Base-by-base conservation (phyloP, 2,329 filamentous ascomycete species). In the Alternaria sp. region DNA sequence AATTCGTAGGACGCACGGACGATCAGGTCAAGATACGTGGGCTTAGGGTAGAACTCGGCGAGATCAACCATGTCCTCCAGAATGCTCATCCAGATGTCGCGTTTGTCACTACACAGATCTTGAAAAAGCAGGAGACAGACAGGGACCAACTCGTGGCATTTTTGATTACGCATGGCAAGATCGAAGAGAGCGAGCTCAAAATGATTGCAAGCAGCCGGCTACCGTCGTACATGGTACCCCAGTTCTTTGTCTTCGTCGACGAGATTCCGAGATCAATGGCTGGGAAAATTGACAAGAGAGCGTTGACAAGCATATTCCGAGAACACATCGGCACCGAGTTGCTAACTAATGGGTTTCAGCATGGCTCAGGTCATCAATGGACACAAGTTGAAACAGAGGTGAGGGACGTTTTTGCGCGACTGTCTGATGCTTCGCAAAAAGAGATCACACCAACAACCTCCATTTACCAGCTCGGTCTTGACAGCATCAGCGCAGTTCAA, bases 401-500 rank as follows among this genome's bases (percentile, higher is more conserved):
- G 40, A 85, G 89, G 5, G 73, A 83, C 0, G 82, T 88, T 0
- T 77, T 94, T 17, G 84, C 87, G 0, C 80, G 80, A 7, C 83
- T 96, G 23, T 89, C 91, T 1, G 81, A 83, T 2, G 79, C 86
- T 5, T 76, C 86, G 0, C 59, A 75, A 2, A 71, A 83, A 0
- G 81, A 80, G 0, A 89, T 97, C 50, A 72, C 76, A 4, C 84
- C 84, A 12, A 75, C 85, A 10, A 93, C 89, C 0, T 93, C 92
- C 0, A 93, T 98, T 52, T 97, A 95, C 71, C 89, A 91, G 61
- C 86, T 97, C n/a, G 95, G 95, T 0, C 82, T 97, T 4, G 94
- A 97, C 79, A 97, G 94, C 75, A 96, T 98, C 72, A 94, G 91
- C 63, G 92, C 93, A 0, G 85, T 88, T 15, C 93, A 97, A 73